These are phyloP conservation scores for Aleurites moluccanus DNA, from an alignment of 441 rosid species.

Conservation along the genomic window DNA sequence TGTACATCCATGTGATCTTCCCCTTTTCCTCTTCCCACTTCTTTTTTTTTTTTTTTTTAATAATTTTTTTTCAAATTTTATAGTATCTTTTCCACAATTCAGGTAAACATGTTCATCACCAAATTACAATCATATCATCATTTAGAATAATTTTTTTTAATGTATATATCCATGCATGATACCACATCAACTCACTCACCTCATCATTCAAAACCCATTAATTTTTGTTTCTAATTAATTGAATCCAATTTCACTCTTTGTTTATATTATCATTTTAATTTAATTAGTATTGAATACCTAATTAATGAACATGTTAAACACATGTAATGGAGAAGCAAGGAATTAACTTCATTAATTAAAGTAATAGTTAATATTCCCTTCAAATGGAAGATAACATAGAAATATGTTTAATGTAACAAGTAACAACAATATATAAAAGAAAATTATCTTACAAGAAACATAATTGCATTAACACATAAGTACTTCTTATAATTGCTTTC, in stretches of 20 bases:
- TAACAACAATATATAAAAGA: too few relatives aligned
- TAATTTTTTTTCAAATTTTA: not conserved
- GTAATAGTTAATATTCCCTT: not conserved
- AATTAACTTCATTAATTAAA: not conserved
- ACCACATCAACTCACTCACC: too few relatives aligned
- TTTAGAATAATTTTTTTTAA: too few relatives aligned
- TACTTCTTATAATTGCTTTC: not conserved
- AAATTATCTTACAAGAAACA: too few relatives aligned
- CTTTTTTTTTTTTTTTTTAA: too few relatives aligned
- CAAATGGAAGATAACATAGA: not conserved
- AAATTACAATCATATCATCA: too few relatives aligned
- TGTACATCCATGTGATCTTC: conserved; percentile 15
- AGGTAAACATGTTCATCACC: not conserved
- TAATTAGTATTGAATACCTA: not conserved
- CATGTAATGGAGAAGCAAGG: not conserved
- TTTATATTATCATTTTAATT: too few relatives aligned
- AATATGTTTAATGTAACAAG: not conserved
- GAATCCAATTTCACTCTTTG: too few relatives aligned
- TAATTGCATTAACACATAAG: not conserved
- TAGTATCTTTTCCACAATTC: not conserved
- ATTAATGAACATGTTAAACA: not conserved
- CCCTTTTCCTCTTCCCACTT: not conserved
- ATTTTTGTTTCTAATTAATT: too few relatives aligned
- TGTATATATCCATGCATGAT: too few relatives aligned
- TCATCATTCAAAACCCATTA: not conserved